Base-by-base conservation (phyloP, 371 early-diverging fungal genomes). In the Mortierella sp. region DNA sequence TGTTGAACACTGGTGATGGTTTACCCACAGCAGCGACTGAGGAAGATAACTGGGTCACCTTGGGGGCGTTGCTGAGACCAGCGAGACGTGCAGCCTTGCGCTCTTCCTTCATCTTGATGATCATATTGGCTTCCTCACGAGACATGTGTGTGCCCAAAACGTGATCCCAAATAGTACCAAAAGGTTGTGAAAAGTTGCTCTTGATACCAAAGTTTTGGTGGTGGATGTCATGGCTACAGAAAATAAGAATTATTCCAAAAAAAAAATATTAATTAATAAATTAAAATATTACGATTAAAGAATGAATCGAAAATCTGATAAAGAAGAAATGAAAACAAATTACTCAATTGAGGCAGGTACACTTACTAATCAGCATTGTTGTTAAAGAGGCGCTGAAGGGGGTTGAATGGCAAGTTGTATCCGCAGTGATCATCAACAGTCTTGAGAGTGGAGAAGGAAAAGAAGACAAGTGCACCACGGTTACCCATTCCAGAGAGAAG, bases 391-490 rank as follows among this genome's bases (percentile, higher is more conserved):
- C 76, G 79, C 64, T 90, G 88, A 47, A 91, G 83, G 26, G 94
- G 93, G 70, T 92, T 89, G 88, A 90, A 93, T n/a, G 94, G 93
- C 72, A 93, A 85, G n/a, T 87, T 85, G 82, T 93, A 94, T 29
- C 94, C 94, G 75, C 93, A 92, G 83, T 94, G 94, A 70, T 94
- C 94, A 62, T 93, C 93, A 1, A 93, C 89, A 62, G 94, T 94
- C 83, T 94, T 94, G 58, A 94, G 72, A 42, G 93, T 93, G 1
- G 93, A 90, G 76, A 94, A 87, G 19, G 88, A 86, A 82, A 91
- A 94, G 76, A 94, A 93, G 28, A 89, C 55, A 59, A 90, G 86
- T 10, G 87, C 86, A 49, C 92, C 88, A 71, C 86, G 84, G 37
- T 92, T 90, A 57, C 92, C 87, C 91, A 94, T 88, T 69, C 92